Percentiles rank a stretch among this genome's conserved stretches.
Conservation (phyloP, 116 monocot genomes). For the Posidonia oceanica region DNA sequence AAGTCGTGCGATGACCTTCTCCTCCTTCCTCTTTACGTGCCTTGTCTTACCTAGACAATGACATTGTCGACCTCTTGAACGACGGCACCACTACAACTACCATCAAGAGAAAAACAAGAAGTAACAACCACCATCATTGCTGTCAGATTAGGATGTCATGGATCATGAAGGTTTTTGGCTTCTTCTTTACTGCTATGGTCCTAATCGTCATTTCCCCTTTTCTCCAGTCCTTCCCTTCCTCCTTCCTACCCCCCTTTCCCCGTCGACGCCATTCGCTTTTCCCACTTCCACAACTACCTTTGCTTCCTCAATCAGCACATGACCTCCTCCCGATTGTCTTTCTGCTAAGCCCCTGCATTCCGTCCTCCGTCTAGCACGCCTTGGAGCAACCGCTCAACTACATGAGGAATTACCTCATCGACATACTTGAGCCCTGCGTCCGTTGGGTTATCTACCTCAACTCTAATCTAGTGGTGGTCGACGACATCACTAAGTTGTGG, state of each 20-base stretch:
- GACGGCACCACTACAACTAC: too few relatives aligned
- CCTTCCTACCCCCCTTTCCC: constrained; percentile 2
- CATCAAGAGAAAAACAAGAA: too few relatives aligned
- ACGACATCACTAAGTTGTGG: constrained; percentile 67
- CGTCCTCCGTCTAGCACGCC: constrained; percentile 50
- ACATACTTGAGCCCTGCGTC: constrained; percentile 53
- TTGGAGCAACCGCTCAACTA: constrained; percentile 89
- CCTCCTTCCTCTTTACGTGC: too few relatives aligned
- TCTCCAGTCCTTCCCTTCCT: constrained; percentile 57
- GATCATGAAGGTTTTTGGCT: too few relatives aligned
- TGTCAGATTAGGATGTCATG: too few relatives aligned
- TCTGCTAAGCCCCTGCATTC: constrained; percentile 37
- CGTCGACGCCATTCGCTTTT: constrained; percentile 85
- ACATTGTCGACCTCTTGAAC: too few relatives aligned
- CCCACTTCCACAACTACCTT: constrained; percentile 47
- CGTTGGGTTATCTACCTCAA: constrained; percentile 81
- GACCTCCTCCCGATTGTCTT: constrained; percentile 9
- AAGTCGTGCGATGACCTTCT: too few relatives aligned
- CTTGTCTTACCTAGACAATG: too few relatives aligned
- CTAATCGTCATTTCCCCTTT: constrained; percentile 71
- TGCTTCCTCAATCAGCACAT: constrained; percentile 4
- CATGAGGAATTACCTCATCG: constrained; percentile 74
- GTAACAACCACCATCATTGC: too few relatives aligned
- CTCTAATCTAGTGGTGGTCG: constrained; percentile 74
- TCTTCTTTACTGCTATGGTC: neutral